Evolutionary conservation across 2,329 filamentous ascomycete genomes (phyloP), one percentile per base, ranked within the genome.

Genomic region (Penicillium sp.): DNA sequence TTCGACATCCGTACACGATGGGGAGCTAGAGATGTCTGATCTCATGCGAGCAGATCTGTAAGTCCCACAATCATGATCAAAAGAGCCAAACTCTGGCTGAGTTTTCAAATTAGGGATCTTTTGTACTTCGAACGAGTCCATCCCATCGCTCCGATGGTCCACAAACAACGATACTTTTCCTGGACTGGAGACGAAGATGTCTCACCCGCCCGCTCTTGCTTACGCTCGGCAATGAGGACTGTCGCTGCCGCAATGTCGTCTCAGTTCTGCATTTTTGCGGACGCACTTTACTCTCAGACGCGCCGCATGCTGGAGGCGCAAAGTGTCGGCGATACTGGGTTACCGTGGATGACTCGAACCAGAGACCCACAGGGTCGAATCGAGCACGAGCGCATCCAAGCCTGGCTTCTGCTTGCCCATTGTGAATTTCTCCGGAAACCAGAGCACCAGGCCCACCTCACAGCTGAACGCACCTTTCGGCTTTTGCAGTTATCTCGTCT

Each of bases 61-160:
- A 10, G 44, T 13, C 32, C 18, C 18, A 15, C 15, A n/a, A 33
- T 17, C 9, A 6, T 5, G 13, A 7, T 7, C 13, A 26, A 39
- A 26, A 18, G 17, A 37, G 33, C 44, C 30, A 39, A 47, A n/a
- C 13, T 26, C 6, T 27, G 24, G 24, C 6, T 30, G 8, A 13
- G 12, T n/a, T n/a, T n/a, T n/a, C n/a, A 4, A 17, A 45, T 37
- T 20, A 50, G 47, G 21, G 47, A 50, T 29, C 40, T 37, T n/a
- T 10, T 50, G 4, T 50, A 50, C 23, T 50, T 50, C n/a, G 47
- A 50, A 12, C 40, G 47, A 21, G 47, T 50, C 7, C 39, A 50
- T 23, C 39, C 47, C 13, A 50, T 44, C 17, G 26, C 42, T 24
- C 47, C 47, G 7, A 50, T 50, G 7, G 30, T 50, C 10, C 40